A percentile compares a stretch with the other conserved stretches of the same genome.
Conservation (phyloP, 352 stramenopile genomes). For the Pythium volutum region DNA sequence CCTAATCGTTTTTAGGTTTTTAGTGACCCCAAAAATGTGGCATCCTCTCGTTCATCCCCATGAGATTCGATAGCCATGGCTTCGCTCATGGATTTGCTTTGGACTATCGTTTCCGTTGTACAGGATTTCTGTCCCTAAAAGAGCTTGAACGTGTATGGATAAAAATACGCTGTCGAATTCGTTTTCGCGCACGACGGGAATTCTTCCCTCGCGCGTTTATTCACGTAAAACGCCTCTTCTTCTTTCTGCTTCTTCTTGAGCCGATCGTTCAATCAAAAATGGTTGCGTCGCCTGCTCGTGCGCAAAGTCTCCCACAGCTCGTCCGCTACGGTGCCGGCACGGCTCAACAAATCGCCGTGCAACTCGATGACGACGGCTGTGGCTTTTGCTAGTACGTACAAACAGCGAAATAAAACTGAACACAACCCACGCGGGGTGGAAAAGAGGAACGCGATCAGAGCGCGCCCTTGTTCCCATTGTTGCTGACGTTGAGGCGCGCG, state of each 20-base stretch:
- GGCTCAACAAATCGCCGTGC: constrained; percentile 46
- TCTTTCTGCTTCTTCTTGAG: no score
- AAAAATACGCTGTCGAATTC: constrained; percentile 6
- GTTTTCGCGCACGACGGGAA: no score
- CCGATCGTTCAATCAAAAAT: constrained; percentile 5
- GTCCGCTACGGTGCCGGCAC: constrained; percentile 32
- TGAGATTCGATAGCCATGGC: no score
- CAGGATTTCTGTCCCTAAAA: neutral
- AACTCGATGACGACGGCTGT: constrained; percentile 51
- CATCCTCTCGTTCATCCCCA: no score
- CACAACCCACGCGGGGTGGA: no score
- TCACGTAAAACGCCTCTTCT: neutral
- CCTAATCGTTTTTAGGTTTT: no score
- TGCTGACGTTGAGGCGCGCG: neutral
- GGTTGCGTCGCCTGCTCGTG: neutral
- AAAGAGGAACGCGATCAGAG: neutral
- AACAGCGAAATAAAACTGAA: neutral
- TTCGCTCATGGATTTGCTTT: no score
- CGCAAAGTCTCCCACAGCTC: constrained; percentile 18
- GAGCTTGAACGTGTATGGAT: neutral
- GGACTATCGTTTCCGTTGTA: neutral
- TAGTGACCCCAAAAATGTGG: no score
- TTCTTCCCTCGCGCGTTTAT: neutral
- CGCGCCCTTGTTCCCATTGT: neutral
- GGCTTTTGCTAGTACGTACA: constrained; percentile 68